phyloP scores from a whole-genome alignment of 371 early-diverging fungal genomes.

The Rhizomucor miehei region DNA sequence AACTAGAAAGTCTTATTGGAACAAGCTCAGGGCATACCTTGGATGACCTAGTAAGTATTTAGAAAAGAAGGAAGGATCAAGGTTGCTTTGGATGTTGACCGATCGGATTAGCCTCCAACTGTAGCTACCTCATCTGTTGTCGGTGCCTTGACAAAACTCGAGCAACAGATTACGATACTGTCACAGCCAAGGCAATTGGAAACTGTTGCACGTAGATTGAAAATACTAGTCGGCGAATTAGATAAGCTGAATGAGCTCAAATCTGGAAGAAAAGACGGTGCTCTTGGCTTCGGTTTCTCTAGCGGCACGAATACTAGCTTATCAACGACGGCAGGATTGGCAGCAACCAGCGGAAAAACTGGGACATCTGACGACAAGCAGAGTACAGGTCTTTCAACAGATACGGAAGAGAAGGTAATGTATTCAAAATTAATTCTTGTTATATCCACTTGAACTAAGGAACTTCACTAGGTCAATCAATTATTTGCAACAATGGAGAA shows the following conservation, averaged over 20 bases:
- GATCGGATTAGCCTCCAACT: conserved; percentile 26
- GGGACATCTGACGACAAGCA: conserved; percentile 14
- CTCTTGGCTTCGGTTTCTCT: conserved; percentile 20
- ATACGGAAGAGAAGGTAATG: conserved; percentile 28
- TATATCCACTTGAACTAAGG: too few relatives aligned
- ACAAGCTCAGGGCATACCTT: conserved; percentile 56
- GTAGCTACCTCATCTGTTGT: conserved; percentile 52
- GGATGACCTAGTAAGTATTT: conserved; percentile 46
- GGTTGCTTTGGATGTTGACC: too few relatives aligned
- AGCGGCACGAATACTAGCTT: conserved; percentile 1
- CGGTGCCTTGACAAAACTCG: conserved; percentile 70
- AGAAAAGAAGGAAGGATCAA: background rate
- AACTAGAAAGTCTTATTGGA: conserved; percentile 80
- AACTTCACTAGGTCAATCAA: conserved; percentile 56
- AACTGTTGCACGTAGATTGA: conserved; percentile 67
- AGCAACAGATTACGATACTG: conserved; percentile 75
- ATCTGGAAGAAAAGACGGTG: conserved; percentile 46
- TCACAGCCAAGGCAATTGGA: conserved; percentile 82
- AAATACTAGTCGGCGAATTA: conserved; percentile 67
- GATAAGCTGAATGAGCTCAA: conserved; percentile 74
- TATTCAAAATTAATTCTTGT: background rate
- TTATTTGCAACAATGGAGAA: conserved; percentile 71
- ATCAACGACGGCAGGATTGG: conserved; percentile 3
- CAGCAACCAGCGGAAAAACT: conserved; percentile 6
- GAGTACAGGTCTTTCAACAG: conserved; percentile 14